phyloP scores from a whole-genome alignment of 2,329 filamentous ascomycete genomes.

The Talaromyces verruculosus region DNA sequence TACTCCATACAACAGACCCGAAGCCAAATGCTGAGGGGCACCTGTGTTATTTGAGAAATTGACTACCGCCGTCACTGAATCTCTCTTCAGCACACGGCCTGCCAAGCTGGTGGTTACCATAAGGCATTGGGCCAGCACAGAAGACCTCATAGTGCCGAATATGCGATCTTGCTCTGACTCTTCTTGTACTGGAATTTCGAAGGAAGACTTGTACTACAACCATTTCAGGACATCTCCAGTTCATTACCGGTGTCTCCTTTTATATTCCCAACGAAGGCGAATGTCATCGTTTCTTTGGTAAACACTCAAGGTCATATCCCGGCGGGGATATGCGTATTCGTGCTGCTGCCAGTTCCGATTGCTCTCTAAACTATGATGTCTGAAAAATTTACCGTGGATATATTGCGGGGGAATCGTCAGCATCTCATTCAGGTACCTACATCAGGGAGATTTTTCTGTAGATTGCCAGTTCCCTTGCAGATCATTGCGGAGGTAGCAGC shows the following conservation, averaged over 20 bases:
- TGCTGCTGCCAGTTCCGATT: background rate
- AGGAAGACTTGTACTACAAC: background rate
- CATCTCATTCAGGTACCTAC: background rate
- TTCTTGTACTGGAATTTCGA: background rate
- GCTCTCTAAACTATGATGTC: background rate
- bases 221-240: background rate
- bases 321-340: background rate
- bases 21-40: slow-evolving; percentile 1
- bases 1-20: slow-evolving; percentile 17
- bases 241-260: background rate
- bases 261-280: background rate
- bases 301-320: slow-evolving; percentile 4
- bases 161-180: background rate
- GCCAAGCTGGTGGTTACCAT: slow-evolving; percentile 8
- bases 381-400: background rate
- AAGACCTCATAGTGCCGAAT: background rate
- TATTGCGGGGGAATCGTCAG: slow-evolving; percentile 3
- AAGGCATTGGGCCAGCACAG: background rate
- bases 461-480: background rate
- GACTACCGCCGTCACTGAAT: slow-evolving; percentile 13
- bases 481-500: background rate
- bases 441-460: background rate
- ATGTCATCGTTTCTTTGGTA: background rate
- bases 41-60: slow-evolving; percentile 18
- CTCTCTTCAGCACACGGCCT: slow-evolving; percentile 2